Base-by-base conservation (phyloP, 1,139 yeast species). In the Candida tetrigidarum region DNA sequence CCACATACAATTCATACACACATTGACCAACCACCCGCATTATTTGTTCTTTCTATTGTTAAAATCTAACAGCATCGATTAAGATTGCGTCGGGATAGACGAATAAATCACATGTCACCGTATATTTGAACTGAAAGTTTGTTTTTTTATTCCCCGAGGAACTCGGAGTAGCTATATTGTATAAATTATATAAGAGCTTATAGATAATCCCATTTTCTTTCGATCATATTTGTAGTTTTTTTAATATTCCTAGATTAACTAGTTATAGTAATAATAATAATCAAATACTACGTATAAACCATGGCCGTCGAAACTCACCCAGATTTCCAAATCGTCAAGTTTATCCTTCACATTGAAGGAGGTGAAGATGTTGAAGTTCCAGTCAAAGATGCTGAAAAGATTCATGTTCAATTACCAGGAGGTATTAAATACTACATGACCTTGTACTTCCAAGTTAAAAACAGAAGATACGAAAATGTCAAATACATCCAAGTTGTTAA, bases 341-440 rank as follows among this genome's bases (percentile, higher is more conserved):
- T 67, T 50, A 60, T 59, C 28, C 61, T 69, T 37, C 48, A 54
- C 5, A 56, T 71, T 41, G 71, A 66, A 45, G 77, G 69, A 29
- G 76, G 69, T 28, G 47, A 57, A 32, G 69, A 64, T 19, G 41
- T 52, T 5, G 58, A 51, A 3, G 64, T 71, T 33, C 65, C 48
- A 19, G 71, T 71, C 16, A 53, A 52, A 18, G 74, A 64, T 11
- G 64, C 55, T 5, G 71, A 69, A 11, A 50, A 57, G 12, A 57
- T 71, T 29, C 53, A 58, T 8, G 54, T 72, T 53, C 50, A 56
- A 44, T 64, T 74, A 45, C 78, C 78, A 9, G 79, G 73, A 55
- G 66, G 63, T 39, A 60, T 74, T 29, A 68, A 64, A 48, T 73
- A 70, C 51, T 46, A 48, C 42, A 64, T 64, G 49, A 66, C 72